Conservation (phyloP, 2,329 filamentous ascomycete genomes). For the Trichoderma aggressivum region DNA sequence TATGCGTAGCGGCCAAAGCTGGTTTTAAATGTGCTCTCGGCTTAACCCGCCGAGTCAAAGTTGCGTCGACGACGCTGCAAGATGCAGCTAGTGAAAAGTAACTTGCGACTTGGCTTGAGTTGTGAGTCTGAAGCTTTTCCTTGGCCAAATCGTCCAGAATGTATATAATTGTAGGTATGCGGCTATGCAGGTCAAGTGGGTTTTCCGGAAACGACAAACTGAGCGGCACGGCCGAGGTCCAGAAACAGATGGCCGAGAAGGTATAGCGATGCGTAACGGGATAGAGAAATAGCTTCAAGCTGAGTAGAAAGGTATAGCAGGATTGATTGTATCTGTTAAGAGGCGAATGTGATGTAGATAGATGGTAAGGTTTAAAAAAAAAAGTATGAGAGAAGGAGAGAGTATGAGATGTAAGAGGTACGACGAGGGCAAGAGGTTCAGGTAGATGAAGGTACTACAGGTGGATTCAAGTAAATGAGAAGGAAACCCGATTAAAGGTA, state of each 20-base stretch:
- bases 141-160: background rate
- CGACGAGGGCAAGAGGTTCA: background rate
- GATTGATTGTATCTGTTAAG: background rate
- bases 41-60: background rate
- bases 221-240: slow-evolving; percentile 5
- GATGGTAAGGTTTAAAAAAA: background rate
- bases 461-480: background rate
- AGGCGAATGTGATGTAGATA: background rate
- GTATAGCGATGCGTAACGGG: slow-evolving; percentile 1
- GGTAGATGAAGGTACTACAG: background rate
- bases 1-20: background rate
- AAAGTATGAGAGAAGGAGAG: background rate
- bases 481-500: background rate
- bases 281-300: background rate
- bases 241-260: background rate
- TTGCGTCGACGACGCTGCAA: background rate
- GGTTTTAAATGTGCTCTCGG: background rate
- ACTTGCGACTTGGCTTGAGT: background rate
- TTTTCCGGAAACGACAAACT: background rate
- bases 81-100: background rate
- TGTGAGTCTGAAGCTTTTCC: background rate
- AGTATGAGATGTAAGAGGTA: background rate
- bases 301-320: background rate
- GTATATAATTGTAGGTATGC: slow-evolving; percentile 3
- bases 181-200: slow-evolving; percentile 1